phyloP scores from a whole-genome alignment of 2,329 filamentous ascomycete species.

The Tolypocladium sp. region DNA sequence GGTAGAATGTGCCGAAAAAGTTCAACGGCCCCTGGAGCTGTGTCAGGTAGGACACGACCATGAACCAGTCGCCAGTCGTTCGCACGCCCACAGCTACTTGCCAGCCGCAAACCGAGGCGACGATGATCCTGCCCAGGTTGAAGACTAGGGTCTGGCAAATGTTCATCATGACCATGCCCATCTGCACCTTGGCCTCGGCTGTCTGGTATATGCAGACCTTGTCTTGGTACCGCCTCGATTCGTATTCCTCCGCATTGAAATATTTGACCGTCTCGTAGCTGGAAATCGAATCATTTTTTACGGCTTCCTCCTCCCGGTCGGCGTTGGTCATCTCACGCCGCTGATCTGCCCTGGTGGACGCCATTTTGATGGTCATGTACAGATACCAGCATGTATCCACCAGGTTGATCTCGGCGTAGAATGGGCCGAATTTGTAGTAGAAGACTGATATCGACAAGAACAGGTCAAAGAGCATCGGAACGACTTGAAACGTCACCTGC shows the following conservation, averaged over 20 bases:
- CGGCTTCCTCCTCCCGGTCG: slow-evolving; percentile 88
- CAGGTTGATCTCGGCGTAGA: slow-evolving; percentile 82
- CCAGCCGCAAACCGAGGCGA: slow-evolving; percentile 66
- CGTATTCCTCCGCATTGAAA: slow-evolving; percentile 76
- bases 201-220: slow-evolving; percentile 64
- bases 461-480: slow-evolving; percentile 90
- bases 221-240: slow-evolving; percentile 62
- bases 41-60: slow-evolving; percentile 66
- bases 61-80: slow-evolving; percentile 62
- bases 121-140: slow-evolving; percentile 64
- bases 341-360: slow-evolving; percentile 83
- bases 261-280: slow-evolving; percentile 97
- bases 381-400: slow-evolving; percentile 94
- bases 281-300: slow-evolving; percentile 97
- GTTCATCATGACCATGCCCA: slow-evolving; percentile 72
- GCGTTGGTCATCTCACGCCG: slow-evolving; percentile 91
- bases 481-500: slow-evolving; percentile 89
- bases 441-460: slow-evolving; percentile 73
- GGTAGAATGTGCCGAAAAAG: slow-evolving; percentile 91
- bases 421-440: slow-evolving; percentile 50
- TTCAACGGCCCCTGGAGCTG: slow-evolving; percentile 76
- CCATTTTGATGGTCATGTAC: slow-evolving; percentile 93
- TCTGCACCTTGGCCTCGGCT: slow-evolving; percentile 67
- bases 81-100: slow-evolving; percentile 62
- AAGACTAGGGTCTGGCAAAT: slow-evolving; percentile 74